phyloP scores from a whole-genome alignment of 192 early-diverging fungal genomes.

The Gonapodya prolifera region DNA sequence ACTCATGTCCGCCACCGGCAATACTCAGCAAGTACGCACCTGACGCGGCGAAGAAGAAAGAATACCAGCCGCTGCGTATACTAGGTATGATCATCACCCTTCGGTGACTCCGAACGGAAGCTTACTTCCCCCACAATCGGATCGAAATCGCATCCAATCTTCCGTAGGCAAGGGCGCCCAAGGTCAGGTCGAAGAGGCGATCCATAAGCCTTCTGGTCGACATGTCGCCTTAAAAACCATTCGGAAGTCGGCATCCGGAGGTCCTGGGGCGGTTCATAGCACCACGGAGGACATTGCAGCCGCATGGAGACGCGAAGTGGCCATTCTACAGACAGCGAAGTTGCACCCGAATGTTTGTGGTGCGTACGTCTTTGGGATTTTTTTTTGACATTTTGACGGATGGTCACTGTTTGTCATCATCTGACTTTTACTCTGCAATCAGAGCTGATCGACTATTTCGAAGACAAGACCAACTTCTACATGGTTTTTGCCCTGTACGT shows the following conservation, averaged over 20 bases:
- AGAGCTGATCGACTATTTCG: neutral
- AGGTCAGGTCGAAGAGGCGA: neutral
- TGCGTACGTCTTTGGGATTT: neutral
- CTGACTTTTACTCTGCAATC: neutral
- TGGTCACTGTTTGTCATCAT: neutral
- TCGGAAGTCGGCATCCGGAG: neutral
- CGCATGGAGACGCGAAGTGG: neutral
- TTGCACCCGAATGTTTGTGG: neutral
- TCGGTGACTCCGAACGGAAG: too few relatives aligned
- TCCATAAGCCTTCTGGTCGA: neutral
- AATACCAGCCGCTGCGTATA: neutral
- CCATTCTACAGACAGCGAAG: neutral
- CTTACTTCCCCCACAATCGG: neutral
- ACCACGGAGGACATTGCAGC: neutral
- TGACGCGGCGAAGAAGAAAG: neutral
- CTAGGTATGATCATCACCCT: too few relatives aligned
- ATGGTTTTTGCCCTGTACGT: slow-evolving; percentile 1
- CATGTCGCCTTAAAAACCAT: slow-evolving; percentile 4
- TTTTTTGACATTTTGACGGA: neutral
- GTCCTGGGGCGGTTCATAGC: neutral
- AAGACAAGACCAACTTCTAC: slow-evolving; percentile 3
- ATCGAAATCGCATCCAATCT: neutral
- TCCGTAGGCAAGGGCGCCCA: neutral
- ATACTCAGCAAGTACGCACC: neutral
- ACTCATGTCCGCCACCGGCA: neutral